Evolutionary conservation across 2,329 filamentous ascomycete genomes (phyloP).

Genomic region (Penicillium sp.): DNA sequence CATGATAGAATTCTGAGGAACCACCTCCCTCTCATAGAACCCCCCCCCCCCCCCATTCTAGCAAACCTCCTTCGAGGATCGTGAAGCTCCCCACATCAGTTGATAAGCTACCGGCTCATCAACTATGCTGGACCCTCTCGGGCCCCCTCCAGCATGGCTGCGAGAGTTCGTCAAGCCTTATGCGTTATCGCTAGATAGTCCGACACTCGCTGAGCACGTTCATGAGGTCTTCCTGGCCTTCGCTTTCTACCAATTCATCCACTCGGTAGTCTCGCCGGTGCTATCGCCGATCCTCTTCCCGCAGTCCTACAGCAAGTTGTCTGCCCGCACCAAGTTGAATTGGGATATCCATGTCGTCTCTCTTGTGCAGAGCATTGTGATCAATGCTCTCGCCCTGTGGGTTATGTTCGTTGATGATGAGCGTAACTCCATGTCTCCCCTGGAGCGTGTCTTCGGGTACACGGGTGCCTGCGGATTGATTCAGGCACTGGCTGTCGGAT

Average conservation of each 20-base stretch:
- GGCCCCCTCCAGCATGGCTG: constrained; percentile 53
- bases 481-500: constrained; percentile 61
- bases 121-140: constrained; percentile 47
- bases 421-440: constrained; percentile 52
- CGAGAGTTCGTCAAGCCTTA: constrained; percentile 50
- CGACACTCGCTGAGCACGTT: constrained; percentile 59
- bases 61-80: background rate
- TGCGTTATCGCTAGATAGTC: constrained; percentile 52
- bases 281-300: constrained; percentile 57
- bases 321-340: constrained; percentile 58
- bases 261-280: constrained; percentile 55
- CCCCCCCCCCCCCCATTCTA: background rate
- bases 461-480: constrained; percentile 59
- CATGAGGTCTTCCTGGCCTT: constrained; percentile 62
- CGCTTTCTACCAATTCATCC: constrained; percentile 57
- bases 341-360: constrained; percentile 69
- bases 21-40: background rate
- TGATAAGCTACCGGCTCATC: constrained; percentile 17
- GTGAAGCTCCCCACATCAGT: constrained; percentile 15
- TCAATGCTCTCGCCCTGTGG: constrained; percentile 58
- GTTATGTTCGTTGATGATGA: constrained; percentile 59
- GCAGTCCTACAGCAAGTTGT: constrained; percentile 54
- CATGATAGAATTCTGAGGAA: constrained; percentile 12
- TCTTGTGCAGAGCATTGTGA: constrained; percentile 58
- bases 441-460: constrained; percentile 61